Evolutionary conservation across 768 basidiomycete genomes (phyloP).

Genomic region (Mycena epipterygia): DNA sequence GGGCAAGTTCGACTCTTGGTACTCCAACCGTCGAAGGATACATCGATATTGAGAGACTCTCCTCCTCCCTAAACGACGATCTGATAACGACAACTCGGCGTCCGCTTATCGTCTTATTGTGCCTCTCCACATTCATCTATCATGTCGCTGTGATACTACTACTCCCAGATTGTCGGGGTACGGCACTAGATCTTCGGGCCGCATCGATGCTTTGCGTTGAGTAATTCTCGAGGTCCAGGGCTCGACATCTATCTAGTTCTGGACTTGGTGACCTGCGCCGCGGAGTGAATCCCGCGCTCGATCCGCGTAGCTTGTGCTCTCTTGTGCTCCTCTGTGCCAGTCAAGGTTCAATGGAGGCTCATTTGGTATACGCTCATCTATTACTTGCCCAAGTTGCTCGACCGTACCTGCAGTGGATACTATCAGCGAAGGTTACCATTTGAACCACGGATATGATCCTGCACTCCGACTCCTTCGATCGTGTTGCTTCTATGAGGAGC

Average conservation of each 20-base stretch:
- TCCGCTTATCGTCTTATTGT: constrained; percentile 7
- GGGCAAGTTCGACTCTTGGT: too few relatives aligned
- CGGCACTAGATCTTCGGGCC: not conserved
- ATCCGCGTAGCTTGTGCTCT: constrained; percentile 18
- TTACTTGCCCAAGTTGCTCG: not conserved
- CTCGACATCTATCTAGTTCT: not conserved
- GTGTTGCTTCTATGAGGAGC: not conserved
- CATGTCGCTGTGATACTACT: not conserved
- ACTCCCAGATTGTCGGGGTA: not conserved
- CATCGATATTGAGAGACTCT: too few relatives aligned
- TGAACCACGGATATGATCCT: constrained; percentile 4
- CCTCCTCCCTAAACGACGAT: too few relatives aligned
- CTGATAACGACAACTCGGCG: constrained; percentile 12
- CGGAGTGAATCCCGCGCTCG: constrained; percentile 1
- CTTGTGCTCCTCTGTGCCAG: constrained; percentile 2
- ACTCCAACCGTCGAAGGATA: too few relatives aligned
- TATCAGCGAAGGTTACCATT: not conserved
- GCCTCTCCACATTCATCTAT: constrained; percentile 8
- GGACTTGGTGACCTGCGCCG: not conserved
- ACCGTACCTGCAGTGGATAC: not conserved
- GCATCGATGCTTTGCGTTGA: not conserved
- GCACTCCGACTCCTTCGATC: not conserved
- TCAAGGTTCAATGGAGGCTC: constrained; percentile 2
- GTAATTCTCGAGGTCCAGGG: not conserved
- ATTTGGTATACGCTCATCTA: not conserved